Evolutionary conservation across 228 moss, liverwort and hornwort genomes (phyloP).

Genomic region (Sphagnum magellanicum): DNA sequence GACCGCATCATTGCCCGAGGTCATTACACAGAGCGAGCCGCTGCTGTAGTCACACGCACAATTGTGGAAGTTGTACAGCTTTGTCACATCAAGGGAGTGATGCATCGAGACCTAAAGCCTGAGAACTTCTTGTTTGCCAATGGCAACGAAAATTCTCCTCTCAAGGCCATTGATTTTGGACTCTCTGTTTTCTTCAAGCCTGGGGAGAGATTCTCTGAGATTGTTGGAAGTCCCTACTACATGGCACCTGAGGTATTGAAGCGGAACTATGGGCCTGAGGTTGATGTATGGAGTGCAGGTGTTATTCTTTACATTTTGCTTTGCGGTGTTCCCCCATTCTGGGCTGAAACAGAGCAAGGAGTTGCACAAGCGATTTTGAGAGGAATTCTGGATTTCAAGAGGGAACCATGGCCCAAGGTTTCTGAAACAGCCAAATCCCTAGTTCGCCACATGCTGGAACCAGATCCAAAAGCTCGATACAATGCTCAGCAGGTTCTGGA

Average conservation of each 20-base stretch:
- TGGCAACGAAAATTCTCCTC: slow-evolving; percentile 61
- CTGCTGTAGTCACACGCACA: slow-evolving; percentile 46
- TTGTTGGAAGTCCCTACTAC: slow-evolving; percentile 85
- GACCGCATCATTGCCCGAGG: slow-evolving; percentile 57
- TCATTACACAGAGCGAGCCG: slow-evolving; percentile 49
- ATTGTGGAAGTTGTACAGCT: slow-evolving; percentile 57
- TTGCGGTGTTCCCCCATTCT: slow-evolving; percentile 5
- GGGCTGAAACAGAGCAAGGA: slow-evolving; percentile 7
- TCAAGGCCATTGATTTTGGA: slow-evolving; percentile 91
- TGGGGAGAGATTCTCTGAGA: slow-evolving; percentile 76
- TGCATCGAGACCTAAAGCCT: slow-evolving; percentile 88
- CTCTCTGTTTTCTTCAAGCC: slow-evolving; percentile 81
- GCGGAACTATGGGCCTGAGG: slow-evolving; percentile 84
- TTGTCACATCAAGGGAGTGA: slow-evolving; percentile 75
- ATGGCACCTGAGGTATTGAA: slow-evolving; percentile 92
- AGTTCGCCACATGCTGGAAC: slow-evolving; percentile 8
- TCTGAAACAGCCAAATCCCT: slow-evolving; percentile 6
- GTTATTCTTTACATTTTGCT: slow-evolving; percentile 6
- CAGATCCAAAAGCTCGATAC: slow-evolving; percentile 3
- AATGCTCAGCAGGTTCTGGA: slow-evolving; percentile 8
- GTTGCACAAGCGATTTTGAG: background rate
- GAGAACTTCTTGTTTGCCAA: slow-evolving; percentile 86
- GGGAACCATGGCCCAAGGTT: slow-evolving; percentile 6
- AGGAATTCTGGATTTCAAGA: background rate
- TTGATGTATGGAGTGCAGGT: slow-evolving; percentile 86